These are phyloP conservation scores for Acanthamoeba triangularis DNA, from an alignment of 208 protist genomes.

Conservation along the genomic window DNA sequence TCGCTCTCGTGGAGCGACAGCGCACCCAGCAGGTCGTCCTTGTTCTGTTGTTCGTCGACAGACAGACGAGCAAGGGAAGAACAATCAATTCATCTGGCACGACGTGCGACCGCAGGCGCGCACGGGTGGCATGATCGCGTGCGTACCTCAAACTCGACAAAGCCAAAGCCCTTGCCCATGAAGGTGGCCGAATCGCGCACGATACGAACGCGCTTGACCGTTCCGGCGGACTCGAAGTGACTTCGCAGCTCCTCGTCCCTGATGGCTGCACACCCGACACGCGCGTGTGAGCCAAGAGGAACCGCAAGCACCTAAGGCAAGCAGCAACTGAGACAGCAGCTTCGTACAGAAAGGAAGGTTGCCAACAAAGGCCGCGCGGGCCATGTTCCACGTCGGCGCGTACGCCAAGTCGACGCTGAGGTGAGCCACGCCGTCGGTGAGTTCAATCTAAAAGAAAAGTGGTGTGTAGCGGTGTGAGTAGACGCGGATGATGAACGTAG, in stretches of 20 bases:
- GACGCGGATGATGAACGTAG: background rate
- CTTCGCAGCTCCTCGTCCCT: slow-evolving; percentile 80
- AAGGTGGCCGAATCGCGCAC: slow-evolving; percentile 76
- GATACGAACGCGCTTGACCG: slow-evolving; percentile 76
- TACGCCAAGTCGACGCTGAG: slow-evolving; percentile 69
- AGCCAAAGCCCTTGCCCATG: slow-evolving; percentile 84
- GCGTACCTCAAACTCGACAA: slow-evolving; percentile 71
- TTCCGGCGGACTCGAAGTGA: slow-evolving; percentile 76
- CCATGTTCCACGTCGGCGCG: slow-evolving; percentile 70
- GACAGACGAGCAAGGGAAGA: background rate
- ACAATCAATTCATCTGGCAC: background rate
- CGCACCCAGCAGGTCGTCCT: slow-evolving; percentile 33
- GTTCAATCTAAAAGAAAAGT: background rate
- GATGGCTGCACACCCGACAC: slow-evolving; percentile 28
- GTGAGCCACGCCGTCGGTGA: slow-evolving; percentile 1
- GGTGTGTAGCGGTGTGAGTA: background rate
- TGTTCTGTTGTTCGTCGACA: background rate
- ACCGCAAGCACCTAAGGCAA: background rate
- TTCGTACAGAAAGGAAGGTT: slow-evolving; percentile 80
- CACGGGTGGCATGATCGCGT: background rate
- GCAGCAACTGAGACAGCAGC: background rate
- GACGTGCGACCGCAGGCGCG: background rate
- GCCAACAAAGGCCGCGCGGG: slow-evolving; percentile 78
- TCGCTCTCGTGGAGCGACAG: slow-evolving; percentile 64
- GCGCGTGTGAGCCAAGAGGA: background rate